Percentiles rank a stretch among this genome's conserved stretches.
phyloP scores from a whole-genome alignment of 2,329 filamentous ascomycete species.

The Xylaria sp. region DNA sequence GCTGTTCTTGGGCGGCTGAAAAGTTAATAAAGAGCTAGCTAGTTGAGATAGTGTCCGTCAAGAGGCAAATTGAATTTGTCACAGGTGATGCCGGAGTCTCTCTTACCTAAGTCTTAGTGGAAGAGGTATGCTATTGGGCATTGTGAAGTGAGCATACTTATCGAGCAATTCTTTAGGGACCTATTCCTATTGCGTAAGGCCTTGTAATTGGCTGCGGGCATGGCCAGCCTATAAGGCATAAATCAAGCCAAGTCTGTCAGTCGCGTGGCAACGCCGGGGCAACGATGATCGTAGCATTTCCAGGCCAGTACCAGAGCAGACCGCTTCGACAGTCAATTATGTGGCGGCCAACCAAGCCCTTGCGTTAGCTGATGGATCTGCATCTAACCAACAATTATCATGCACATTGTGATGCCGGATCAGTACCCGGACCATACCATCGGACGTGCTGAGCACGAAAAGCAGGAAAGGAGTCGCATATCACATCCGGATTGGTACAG shows the following conservation, averaged over 20 bases:
- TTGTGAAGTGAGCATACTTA: no score
- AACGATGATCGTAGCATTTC: neutral
- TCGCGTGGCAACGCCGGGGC: conserved; percentile 3
- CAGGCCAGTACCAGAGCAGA: neutral
- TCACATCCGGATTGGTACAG: neutral
- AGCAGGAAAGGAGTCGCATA: conserved; percentile 16
- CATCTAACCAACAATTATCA: conserved; percentile 12
- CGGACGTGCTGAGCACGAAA: neutral
- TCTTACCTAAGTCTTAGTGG: no score
- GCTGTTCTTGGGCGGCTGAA: conserved; percentile 17
- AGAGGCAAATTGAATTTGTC: conserved; percentile 11
- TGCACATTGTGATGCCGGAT: neutral
- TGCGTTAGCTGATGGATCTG: neutral
- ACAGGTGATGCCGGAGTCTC: no score
- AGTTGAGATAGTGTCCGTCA: neutral
- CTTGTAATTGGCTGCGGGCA: neutral
- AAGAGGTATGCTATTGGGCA: no score
- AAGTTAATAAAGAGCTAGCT: neutral
- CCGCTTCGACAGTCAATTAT: neutral
- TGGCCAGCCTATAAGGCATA: neutral
- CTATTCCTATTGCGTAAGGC: neutral
- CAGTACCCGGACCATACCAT: neutral
- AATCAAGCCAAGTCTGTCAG: neutral
- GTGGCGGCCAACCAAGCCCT: conserved; percentile 13
- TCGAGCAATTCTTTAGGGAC: neutral